Conservation (phyloP, 257 asterid species). For the Striga asiatica region DNA sequence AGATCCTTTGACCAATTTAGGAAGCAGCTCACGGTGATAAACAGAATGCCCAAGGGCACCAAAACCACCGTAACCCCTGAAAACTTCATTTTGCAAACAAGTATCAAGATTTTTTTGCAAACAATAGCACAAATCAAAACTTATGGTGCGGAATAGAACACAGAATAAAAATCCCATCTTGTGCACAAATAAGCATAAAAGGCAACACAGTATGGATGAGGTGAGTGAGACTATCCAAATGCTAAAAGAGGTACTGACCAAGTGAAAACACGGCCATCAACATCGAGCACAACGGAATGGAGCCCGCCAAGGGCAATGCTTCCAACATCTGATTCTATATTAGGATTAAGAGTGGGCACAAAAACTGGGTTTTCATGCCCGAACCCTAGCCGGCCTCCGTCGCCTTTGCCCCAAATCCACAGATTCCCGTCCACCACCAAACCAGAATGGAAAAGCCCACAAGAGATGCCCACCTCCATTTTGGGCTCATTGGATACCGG, state of each 20-base stretch:
- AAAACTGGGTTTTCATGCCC: slow-evolving; percentile 70
- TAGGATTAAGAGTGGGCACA: slow-evolving; percentile 53
- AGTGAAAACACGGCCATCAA: slow-evolving; percentile 64
- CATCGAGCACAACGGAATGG: slow-evolving; percentile 78
- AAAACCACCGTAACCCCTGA: slow-evolving; percentile 99
- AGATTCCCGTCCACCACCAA: slow-evolving; percentile 63
- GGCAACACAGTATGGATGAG: neutral
- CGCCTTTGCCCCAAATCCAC: slow-evolving; percentile 98
- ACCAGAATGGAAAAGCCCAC: slow-evolving; percentile 89
- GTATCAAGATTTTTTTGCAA: slow-evolving; percentile 37
- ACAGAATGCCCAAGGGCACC: slow-evolving; percentile 98
- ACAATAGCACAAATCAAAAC: slow-evolving; percentile 4
- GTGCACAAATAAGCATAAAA: neutral
- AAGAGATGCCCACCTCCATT: slow-evolving; percentile 58
- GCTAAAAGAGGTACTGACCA: slow-evolving; percentile 50
- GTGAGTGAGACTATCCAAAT: neutral
- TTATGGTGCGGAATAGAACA: slow-evolving; percentile 6
- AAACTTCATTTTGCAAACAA: slow-evolving; percentile 43
- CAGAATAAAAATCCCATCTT: neutral
- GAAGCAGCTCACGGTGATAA: slow-evolving; percentile 69
- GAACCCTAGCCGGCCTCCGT: slow-evolving; percentile 89
- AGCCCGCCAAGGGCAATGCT: slow-evolving; percentile 83
- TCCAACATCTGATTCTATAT: slow-evolving; percentile 28
- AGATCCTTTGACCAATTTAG: slow-evolving; percentile 70
- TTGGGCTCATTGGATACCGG: slow-evolving; percentile 1